Base-by-base conservation (phyloP, 2,329 filamentous ascomycete species). In the Penicillium hesseltinei region DNA sequence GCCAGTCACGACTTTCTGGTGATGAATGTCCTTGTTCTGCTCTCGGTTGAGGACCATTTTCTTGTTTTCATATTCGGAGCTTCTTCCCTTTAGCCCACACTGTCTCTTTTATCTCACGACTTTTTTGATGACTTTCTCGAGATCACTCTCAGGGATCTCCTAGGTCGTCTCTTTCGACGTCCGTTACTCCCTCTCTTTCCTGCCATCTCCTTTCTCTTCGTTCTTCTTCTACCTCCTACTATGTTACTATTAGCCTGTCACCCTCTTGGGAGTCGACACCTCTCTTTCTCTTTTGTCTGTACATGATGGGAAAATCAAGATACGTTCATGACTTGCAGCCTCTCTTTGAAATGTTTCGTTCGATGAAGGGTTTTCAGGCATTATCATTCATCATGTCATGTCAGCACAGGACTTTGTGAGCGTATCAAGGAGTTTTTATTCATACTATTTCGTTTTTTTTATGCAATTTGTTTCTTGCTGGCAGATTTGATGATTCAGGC, bases 231-330 rank as follows among this genome's bases (percentile, higher is more conserved):
- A 56, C 52, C 49, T 55, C 45, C 55, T 61, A 48, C 60, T 50
- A 58, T 65, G 54, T 61, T 58, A 55, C 54, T 51, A 49, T 51
- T 56, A 61, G 47, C 61, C 56, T 62, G 52, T 45, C 60, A 54
- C 51, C 56, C 58, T 49, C 57, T 53, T n/a, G 35, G 36, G 49
- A 49, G 45, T 42, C 44, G 57, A 57, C 48, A 47, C 60, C 31
- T 58, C 56, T 64, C 46, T 56, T 56, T 54, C 56, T 57, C 51
- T 60, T 62, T 65, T 61, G 54, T 58, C 59, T 69, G 70, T 67
- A 68, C 64, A 70, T 71, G 62, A 59, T 65, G 61, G 59, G 65
- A 63, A 66, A 68, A 59, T 50, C 57, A 58, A 58, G 54, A 59
- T 51, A 58, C 56, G 49, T 56, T 63, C 64, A 68, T 63, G 63